Percentiles rank a stretch among this genome's conserved stretches.
Evolutionary conservation across 257 asterid species (phyloP).

Genomic region (Solanum chaucha): DNA sequence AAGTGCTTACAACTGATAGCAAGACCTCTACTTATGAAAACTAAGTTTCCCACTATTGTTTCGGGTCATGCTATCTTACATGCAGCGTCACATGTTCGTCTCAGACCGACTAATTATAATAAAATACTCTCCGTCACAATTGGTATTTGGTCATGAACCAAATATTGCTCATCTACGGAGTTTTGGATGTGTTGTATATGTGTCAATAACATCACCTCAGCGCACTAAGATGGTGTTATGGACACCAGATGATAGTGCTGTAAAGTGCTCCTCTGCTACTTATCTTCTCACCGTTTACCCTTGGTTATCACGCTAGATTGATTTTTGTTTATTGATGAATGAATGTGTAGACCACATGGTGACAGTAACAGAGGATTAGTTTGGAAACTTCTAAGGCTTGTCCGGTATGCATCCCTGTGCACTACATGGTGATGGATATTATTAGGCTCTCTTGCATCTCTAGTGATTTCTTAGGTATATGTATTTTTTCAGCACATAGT

Average conservation of each 20-base stretch:
- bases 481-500: too few relatives aligned
- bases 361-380: not conserved
- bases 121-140: too few relatives aligned
- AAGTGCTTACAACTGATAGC: too few relatives aligned
- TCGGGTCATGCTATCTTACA: too few relatives aligned
- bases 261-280: not conserved
- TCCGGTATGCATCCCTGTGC: not conserved
- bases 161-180: too few relatives aligned
- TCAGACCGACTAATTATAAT: too few relatives aligned
- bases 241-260: not conserved
- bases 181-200: too few relatives aligned
- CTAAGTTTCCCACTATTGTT: too few relatives aligned
- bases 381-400: not conserved
- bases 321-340: not conserved
- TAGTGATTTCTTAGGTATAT: not conserved
- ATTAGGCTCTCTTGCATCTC: not conserved
- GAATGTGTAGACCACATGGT: not conserved
- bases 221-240: not conserved
- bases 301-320: not conserved
- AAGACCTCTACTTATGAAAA: too few relatives aligned
- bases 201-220: too few relatives aligned
- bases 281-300: not conserved
- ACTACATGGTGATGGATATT: not conserved
- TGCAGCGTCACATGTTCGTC: too few relatives aligned
- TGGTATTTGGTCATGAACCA: too few relatives aligned